These are phyloP conservation scores for Puccinia horiana DNA, from an alignment of 1,284 basidiomycete species.

Conservation along the genomic window DNA sequence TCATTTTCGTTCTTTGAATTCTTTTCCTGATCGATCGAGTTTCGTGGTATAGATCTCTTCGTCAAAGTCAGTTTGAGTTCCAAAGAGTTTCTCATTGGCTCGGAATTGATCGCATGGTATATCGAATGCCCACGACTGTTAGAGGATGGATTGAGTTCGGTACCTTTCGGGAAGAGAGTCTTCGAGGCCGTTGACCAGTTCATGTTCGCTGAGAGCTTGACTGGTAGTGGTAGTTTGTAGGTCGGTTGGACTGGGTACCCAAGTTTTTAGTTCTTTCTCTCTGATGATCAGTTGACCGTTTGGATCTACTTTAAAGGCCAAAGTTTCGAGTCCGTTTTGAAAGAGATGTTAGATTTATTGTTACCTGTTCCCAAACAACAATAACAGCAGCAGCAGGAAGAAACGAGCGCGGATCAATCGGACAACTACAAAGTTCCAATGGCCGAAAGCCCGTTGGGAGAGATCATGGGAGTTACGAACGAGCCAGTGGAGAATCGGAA, in stretches of 20 bases:
- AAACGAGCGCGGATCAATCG: not conserved
- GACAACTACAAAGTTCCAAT: constrained; percentile 18
- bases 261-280: constrained; percentile 81
- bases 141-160: constrained; percentile 8
- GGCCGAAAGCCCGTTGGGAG: constrained; percentile 23
- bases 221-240: constrained; percentile 30
- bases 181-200: constrained; percentile 45
- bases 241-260: constrained; percentile 63
- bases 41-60: constrained; percentile 95
- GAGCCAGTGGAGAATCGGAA: constrained; percentile 31
- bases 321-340: constrained; percentile 89
- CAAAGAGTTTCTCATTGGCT: constrained; percentile 88
- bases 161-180: constrained; percentile 52
- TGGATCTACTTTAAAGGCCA: constrained; percentile 59
- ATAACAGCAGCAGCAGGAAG: constrained; percentile 10
- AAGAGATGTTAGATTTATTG: constrained; percentile 56
- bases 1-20: constrained; percentile 84
- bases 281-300: constrained; percentile 60
- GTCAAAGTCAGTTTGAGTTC: constrained; percentile 85
- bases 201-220: constrained; percentile 12
- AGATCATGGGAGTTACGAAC: constrained; percentile 36
- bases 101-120: constrained; percentile 91
- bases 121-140: constrained; percentile 44
- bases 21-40: constrained; percentile 78
- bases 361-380: constrained; percentile 53